Evolutionary conservation across 305 asterid species (phyloP).

Genomic region (Lippia alba): DNA sequence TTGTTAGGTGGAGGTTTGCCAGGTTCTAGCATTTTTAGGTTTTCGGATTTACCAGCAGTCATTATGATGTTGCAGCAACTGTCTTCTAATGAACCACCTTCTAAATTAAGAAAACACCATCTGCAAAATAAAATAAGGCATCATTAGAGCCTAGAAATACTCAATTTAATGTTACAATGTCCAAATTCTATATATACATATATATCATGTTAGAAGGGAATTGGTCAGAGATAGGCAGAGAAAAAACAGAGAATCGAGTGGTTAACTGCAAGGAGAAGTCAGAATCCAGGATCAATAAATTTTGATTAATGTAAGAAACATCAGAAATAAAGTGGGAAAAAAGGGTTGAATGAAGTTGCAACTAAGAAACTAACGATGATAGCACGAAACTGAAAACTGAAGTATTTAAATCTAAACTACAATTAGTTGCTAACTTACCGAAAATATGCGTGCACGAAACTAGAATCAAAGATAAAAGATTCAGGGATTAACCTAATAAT

Average conservation of each 20-base stretch:
- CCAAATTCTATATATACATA: neutral
- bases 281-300: neutral
- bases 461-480: neutral
- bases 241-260: constrained; percentile 16
- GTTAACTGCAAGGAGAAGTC: neutral
- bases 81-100: constrained; percentile 59
- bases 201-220: neutral
- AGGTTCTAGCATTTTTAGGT: constrained; percentile 85
- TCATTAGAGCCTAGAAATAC: constrained; percentile 24
- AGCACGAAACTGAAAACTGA: neutral
- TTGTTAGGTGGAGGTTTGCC: constrained; percentile 80
- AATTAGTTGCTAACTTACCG: constrained; percentile 13
- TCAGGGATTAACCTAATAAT: neutral
- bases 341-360: neutral
- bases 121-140: constrained; percentile 43
- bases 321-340: neutral
- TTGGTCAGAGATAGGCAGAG: neutral
- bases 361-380: constrained; percentile 2
- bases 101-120: constrained; percentile 66
- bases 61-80: constrained; percentile 66
- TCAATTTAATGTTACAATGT: neutral
- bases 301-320: neutral
- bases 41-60: constrained; percentile 84
- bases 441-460: constrained; percentile 15
- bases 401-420: constrained; percentile 6